Evolutionary conservation across 2,329 filamentous ascomycete species (phyloP).

Genomic region (Aspergillus proliferans): DNA sequence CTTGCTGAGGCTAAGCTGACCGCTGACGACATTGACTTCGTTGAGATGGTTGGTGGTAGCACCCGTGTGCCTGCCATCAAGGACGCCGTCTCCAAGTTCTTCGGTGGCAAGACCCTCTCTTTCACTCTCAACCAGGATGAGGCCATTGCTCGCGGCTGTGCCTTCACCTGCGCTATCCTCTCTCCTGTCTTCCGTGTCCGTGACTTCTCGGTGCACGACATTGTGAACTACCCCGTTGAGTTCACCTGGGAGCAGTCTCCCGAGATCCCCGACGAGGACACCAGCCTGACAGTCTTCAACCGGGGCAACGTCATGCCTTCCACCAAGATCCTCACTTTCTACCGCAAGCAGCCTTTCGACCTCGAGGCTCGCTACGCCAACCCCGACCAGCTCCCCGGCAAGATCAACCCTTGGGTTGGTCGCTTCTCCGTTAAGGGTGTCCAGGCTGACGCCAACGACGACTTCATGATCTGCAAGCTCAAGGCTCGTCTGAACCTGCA

Average conservation of each 20-base stretch:
- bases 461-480: conserved; percentile 99
- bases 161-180: conserved; percentile 95
- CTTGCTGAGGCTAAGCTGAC: conserved; percentile 89
- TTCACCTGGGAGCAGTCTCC: conserved; percentile 98
- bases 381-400: conserved; percentile 78
- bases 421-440: conserved; percentile 97
- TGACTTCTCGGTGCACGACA: conserved; percentile 95
- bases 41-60: conserved; percentile 92
- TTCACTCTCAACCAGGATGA: conserved; percentile 99
- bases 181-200: conserved; percentile 97
- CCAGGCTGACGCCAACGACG: conserved; percentile 84
- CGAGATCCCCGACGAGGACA: conserved; percentile 97
- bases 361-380: conserved; percentile 91
- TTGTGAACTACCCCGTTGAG: conserved; percentile 96
- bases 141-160: conserved; percentile 88
- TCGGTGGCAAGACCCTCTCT: conserved; percentile 74
- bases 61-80: conserved; percentile 92
- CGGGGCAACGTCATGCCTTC: conserved; percentile 94
- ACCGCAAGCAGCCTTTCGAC: conserved; percentile 95
- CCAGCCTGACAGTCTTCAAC: conserved; percentile 94
- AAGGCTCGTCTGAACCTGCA: conserved; percentile 96
- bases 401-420: conserved; percentile 90
- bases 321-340: conserved; percentile 98
- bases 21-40: conserved; percentile 81
- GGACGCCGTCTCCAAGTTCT: conserved; percentile 81